Evolutionary conservation across 164 flowering plant species (phyloP).

Genomic region (Saururus chinensis): DNA sequence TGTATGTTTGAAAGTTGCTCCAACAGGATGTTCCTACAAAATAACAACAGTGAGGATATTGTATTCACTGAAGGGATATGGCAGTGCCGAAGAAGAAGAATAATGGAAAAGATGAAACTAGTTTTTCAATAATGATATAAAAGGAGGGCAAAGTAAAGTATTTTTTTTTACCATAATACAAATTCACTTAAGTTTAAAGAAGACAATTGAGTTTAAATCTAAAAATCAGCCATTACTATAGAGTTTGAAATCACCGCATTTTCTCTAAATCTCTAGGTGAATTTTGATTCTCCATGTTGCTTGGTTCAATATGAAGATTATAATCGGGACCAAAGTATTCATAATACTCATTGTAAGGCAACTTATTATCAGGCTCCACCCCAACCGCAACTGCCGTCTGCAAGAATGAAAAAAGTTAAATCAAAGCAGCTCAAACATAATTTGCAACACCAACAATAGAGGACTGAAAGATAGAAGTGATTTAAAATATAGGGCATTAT

Average conservation of each 20-base stretch:
- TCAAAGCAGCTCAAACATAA: neutral
- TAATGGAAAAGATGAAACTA: neutral
- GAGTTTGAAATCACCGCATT: slow-evolving; percentile 36
- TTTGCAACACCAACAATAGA: neutral
- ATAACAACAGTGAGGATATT: neutral
- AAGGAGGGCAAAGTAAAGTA: neutral
- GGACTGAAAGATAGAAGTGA: no score
- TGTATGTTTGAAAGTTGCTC: slow-evolving; percentile 71
- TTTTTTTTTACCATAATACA: no score
- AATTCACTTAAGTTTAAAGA: no score
- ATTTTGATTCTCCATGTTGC: slow-evolving; percentile 65
- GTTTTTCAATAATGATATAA: neutral
- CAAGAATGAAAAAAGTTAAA: slow-evolving; percentile 10
- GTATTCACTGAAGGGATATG: neutral
- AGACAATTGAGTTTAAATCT: no score
- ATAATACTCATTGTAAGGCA: slow-evolving; percentile 81
- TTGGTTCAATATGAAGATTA: slow-evolving; percentile 63
- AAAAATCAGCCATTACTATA: no score
- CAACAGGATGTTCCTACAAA: slow-evolving; percentile 49
- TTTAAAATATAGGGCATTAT: no score
- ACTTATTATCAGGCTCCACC: slow-evolving; percentile 72
- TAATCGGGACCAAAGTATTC: slow-evolving; percentile 96
- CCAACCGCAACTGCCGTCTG: slow-evolving; percentile 98
- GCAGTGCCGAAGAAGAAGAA: neutral
- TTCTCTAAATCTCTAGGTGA: slow-evolving; percentile 57